Evolutionary conservation across 1,284 basidiomycete genomes (phyloP), one percentile per base, ranked within the genome.

Genomic region (Wolfiporia cocos): DNA sequence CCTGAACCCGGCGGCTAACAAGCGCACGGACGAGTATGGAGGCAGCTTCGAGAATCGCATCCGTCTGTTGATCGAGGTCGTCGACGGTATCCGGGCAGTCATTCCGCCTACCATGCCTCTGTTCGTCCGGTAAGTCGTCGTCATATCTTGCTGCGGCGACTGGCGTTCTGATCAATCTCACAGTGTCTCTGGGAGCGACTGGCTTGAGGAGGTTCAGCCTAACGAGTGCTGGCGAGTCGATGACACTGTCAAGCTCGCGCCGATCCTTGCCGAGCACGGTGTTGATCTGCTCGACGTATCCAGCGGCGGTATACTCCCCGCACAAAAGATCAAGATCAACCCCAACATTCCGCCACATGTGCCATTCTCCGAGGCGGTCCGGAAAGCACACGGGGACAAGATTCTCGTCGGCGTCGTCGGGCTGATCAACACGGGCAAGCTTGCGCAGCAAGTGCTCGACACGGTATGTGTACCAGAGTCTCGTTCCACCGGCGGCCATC

Each of bases 391-490:
- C 12, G 59, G 58, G n/a, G 48, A 54, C 48, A 61, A 64, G 43
- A 53, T 78, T 37, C 59, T 71, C 11, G 65, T 78, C 42, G 69
- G 71, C 7, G 62, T 75, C 4, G 81, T 86, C 11, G 83, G 84
- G 6, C 57, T 71, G 20, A 81, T 86, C 52, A 72, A 69, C 2
- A 64, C 62, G 20, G 74, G 76, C 3, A 54, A 64, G 15, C 62
- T 80, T 32, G 79, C 82, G 1, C 73, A 85, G 53, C 64, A 69
- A 14, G 68, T 82, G 18, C 57, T 88, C 15, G 70, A 80, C 47
- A 48, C 54, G 44, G 48, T 56, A 2, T 5, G 45, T 34, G 4
- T 24, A 34, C 14, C 10, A 24, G 5, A 4, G n/a, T 14, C n/a
- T n/a, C 14, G 23, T 6, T 19, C 11, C 18, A 11, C 5, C 19